Evolutionary conservation across 768 basidiomycete genomes (phyloP).

Genomic region (Nevesoporus exiguus): DNA sequence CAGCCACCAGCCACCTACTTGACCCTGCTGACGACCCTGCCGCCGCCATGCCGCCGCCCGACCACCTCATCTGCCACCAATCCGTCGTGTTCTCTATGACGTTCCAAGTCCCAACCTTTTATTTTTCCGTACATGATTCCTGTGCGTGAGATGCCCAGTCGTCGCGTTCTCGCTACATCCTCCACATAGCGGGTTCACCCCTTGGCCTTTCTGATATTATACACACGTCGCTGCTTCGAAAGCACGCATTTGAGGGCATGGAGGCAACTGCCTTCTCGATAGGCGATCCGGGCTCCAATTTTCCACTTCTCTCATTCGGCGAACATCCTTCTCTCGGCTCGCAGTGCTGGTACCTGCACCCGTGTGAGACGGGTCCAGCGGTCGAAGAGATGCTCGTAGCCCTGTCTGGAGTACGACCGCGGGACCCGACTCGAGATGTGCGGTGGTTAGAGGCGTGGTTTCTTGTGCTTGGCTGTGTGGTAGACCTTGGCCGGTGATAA

Average conservation of each 20-base stretch:
- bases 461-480: slow-evolving; percentile 62
- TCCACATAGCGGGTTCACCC: slow-evolving; percentile 57
- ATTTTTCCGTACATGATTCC: slow-evolving; percentile 65
- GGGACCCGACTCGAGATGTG: slow-evolving; percentile 15
- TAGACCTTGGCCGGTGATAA: slow-evolving; percentile 43
- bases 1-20: slow-evolving; percentile 3
- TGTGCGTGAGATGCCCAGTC: slow-evolving; percentile 48
- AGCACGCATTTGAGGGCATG: slow-evolving; percentile 40
- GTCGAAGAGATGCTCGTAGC: slow-evolving; percentile 69
- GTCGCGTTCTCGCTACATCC: slow-evolving; percentile 15
- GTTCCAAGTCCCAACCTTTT: slow-evolving; percentile 80
- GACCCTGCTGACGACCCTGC: slow-evolving; percentile 40
- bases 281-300: slow-evolving; percentile 46
- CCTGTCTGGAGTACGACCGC: slow-evolving; percentile 7
- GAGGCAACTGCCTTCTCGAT: slow-evolving; percentile 54
- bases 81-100: slow-evolving; percentile 75
- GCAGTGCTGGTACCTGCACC: slow-evolving; percentile 85
- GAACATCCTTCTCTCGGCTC: slow-evolving; percentile 78
- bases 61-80: slow-evolving; percentile 51
- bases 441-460: slow-evolving; percentile 76
- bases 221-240: slow-evolving; percentile 57
- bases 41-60: slow-evolving; percentile 25
- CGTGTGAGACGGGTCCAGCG: slow-evolving; percentile 68
- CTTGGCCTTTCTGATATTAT: slow-evolving; percentile 55
- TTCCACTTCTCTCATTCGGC: slow-evolving; percentile 81